These are phyloP conservation scores for Mycena galericulata DNA, from an alignment of 768 basidiomycete genomes.

Conservation along the genomic window DNA sequence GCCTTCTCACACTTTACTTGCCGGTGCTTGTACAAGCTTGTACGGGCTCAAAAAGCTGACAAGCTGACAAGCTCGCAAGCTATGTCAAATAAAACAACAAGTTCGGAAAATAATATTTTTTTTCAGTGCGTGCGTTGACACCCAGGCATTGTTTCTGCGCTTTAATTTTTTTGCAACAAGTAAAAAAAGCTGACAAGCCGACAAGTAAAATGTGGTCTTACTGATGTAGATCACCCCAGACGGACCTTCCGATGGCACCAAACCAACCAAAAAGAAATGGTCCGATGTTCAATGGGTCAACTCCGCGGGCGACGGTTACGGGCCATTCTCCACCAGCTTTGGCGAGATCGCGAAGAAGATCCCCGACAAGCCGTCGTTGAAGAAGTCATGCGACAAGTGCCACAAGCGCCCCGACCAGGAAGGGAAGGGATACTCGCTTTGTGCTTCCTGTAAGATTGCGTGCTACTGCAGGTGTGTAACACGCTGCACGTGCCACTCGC, in stretches of 20 bases:
- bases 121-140: no score
- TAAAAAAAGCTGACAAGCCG: no score
- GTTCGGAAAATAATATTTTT: no score
- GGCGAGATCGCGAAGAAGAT: conserved; percentile 30
- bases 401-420: conserved; percentile 20
- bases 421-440: conserved; percentile 10
- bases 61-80: no score
- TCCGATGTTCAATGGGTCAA: conserved; percentile 19
- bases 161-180: no score
- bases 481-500: background rate
- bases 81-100: no score
- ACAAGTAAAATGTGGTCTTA: no score
- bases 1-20: no score
- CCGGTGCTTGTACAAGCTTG: no score
- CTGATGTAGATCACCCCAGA: no score
- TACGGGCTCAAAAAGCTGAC: no score
- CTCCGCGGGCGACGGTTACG: conserved; percentile 26
- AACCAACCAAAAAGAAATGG: background rate
- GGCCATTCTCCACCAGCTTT: conserved; percentile 21
- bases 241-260: background rate
- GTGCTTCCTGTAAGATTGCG: conserved; percentile 20
- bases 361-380: conserved; percentile 25
- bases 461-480: conserved; percentile 30
- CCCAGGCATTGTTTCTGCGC: no score
- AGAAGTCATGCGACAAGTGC: conserved; percentile 29